Base-by-base conservation (phyloP, 345 rosid species). In the Abelmoschus esculentus region DNA sequence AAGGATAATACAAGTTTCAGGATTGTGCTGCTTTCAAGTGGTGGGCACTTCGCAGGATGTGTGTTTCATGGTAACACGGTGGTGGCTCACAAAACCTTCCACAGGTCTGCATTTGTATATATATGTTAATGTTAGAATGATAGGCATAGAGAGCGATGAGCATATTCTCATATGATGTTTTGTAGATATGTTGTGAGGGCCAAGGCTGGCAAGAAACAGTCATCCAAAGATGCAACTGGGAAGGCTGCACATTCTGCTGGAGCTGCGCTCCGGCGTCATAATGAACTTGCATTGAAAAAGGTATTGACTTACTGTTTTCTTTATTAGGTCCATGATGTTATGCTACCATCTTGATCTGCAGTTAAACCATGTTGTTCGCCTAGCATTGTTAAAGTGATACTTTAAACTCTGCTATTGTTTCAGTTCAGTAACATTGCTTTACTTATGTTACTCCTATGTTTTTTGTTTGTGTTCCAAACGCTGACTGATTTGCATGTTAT, bases 121-220 rank as follows among this genome's bases (percentile, higher is more conserved):
- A 44, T 28, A 15, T 31, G 8, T 28, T 71, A 2, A n/a, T 50
- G 46, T 40, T 61, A 2, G 62, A 11, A 40, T 28, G 18, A 10
- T 65, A 15, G 1, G 29, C 2, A 3, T 47, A 6, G 42, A 6
- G 13, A 64, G 29, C 17, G 10, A 7, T 7, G 18, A 69, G 28
- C 44, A 79, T 95, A 71, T 57, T 32, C 50, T 6, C 13, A 29
- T 72, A 60, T 49, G 38, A 74, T 68, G 8, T 78, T 67, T 38
- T 80, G 66, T 78, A 95, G 99, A 80, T 42, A 95, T 54, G 96
- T 91, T 31, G 96, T 95, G 72, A 86, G 99, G 85, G 98, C 97
- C 70, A 95, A 86, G 91, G 96, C 99, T 72, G 99, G 99, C 47
- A 91, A 85, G 80, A 91, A 87, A 59, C 99, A 95, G 86, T 91